These are phyloP conservation scores for Lactarius evosmus DNA, from an alignment of 768 basidiomycete species.

Conservation along the genomic window DNA sequence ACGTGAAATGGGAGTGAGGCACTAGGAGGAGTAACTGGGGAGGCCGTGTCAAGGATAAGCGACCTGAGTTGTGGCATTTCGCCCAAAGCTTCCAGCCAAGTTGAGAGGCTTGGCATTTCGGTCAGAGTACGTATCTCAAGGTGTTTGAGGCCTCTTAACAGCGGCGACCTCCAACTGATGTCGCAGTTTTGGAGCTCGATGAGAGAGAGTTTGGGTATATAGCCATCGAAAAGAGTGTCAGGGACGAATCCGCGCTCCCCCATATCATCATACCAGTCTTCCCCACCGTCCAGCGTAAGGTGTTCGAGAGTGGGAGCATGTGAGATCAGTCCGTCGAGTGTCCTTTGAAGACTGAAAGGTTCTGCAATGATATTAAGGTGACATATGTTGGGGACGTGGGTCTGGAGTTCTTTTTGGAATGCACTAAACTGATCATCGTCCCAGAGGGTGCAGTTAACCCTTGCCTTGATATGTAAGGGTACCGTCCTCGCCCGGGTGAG, in stretches of 20 bases:
- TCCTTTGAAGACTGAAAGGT: neutral
- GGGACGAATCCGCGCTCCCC: too few relatives aligned
- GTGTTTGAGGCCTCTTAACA: neutral
- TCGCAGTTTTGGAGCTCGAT: neutral
- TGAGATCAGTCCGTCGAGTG: slow-evolving; percentile 1
- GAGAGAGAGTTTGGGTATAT: slow-evolving; percentile 1
- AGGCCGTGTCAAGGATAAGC: neutral
- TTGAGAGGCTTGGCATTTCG: neutral
- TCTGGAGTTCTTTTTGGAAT: too few relatives aligned
- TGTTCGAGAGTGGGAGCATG: slow-evolving; percentile 3
- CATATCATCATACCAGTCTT: neutral
- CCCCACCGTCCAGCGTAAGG: neutral
- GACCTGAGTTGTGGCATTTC: neutral
- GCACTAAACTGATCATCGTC: neutral
- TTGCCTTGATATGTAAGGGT: neutral
- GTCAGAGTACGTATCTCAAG: neutral
- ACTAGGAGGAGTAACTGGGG: slow-evolving; percentile 5
- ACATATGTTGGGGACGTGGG: slow-evolving; percentile 7
- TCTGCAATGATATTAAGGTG: neutral
- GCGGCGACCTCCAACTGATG: slow-evolving; percentile 10
- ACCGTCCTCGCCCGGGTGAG: neutral
- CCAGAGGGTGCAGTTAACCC: too few relatives aligned
- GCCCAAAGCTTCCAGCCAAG: slow-evolving; percentile 6
- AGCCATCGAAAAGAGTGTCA: neutral
- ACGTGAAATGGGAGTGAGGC: neutral